Percentiles rank a stretch among this genome's conserved stretches.
These are phyloP conservation scores for Coniochaeta hoffmannii DNA, from an alignment of 2,329 filamentous ascomycete genomes.

Conservation along the genomic window DNA sequence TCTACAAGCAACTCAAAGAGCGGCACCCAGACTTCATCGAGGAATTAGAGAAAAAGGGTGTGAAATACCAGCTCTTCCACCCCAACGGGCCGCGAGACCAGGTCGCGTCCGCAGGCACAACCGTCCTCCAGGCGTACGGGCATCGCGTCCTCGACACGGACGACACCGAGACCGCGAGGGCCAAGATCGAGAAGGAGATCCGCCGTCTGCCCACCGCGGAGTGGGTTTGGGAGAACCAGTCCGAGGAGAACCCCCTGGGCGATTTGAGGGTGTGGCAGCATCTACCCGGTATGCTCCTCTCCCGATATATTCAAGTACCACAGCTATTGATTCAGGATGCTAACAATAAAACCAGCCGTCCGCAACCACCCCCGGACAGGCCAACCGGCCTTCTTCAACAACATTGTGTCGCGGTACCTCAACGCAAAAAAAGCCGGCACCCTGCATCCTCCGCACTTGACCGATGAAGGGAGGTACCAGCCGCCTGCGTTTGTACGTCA, in stretches of 20 bases:
- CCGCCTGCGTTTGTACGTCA: constrained; percentile 15
- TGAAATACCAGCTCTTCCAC: constrained; percentile 17
- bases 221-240: constrained; percentile 16
- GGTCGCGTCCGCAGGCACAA: constrained; percentile 14
- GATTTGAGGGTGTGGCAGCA: constrained; percentile 16
- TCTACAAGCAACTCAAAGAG: constrained; percentile 12
- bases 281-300: constrained; percentile 11
- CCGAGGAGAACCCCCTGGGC: constrained; percentile 12
- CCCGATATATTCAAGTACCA: too few relatives aligned
- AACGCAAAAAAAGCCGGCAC: constrained; percentile 13
- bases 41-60: constrained; percentile 14
- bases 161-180: constrained; percentile 11
- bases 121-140: constrained; percentile 16
- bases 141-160: constrained; percentile 13
- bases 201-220: constrained; percentile 15
- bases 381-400: constrained; percentile 17
- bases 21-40: constrained; percentile 16
- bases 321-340: too few relatives aligned
- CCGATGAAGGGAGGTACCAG: constrained; percentile 10
- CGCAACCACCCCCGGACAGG: constrained; percentile 13
- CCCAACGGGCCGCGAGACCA: constrained; percentile 14
- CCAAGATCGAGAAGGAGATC: constrained; percentile 17
- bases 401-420: constrained; percentile 16
- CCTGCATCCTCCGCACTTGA: constrained; percentile 13
- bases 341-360: constrained; percentile 7